Evolutionary conservation across 192 early-diverging fungal species (phyloP).

Genomic region (Coemansia erecta): DNA sequence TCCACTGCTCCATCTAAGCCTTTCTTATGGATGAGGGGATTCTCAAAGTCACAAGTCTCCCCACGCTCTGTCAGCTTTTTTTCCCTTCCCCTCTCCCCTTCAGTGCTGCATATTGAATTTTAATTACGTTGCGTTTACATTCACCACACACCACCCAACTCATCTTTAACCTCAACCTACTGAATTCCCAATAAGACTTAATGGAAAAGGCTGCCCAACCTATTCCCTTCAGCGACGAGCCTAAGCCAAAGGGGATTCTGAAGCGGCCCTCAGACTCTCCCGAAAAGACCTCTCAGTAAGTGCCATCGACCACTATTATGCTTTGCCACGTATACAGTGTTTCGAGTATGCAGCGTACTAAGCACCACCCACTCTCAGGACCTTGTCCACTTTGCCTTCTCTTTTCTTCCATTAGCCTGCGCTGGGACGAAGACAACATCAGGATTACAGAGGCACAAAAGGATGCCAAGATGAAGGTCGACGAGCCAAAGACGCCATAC

Average conservation of each 20-base stretch:
- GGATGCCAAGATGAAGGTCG: conserved; percentile 92
- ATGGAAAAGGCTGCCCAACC: not conserved
- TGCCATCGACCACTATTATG: not conserved
- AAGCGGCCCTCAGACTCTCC: conserved; percentile 28
- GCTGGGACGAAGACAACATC: conserved; percentile 95
- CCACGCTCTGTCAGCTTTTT: too few relatives aligned
- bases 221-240: conserved; percentile 10
- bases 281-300: conserved; percentile 41
- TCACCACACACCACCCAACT: too few relatives aligned
- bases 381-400: not conserved
- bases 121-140: too few relatives aligned
- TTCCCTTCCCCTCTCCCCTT: too few relatives aligned
- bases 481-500: conserved; percentile 94
- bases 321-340: not conserved
- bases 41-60: too few relatives aligned
- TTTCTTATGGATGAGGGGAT: too few relatives aligned
- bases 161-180: too few relatives aligned
- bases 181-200: too few relatives aligned
- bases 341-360: not conserved
- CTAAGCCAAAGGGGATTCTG: conserved; percentile 52
- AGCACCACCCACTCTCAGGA: not conserved
- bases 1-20: too few relatives aligned
- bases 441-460: conserved; percentile 86
- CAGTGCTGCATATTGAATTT: too few relatives aligned
- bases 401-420: conserved; percentile 57